Conservation (phyloP, 1,139 yeast species). For the Sugiyamaella sp. region DNA sequence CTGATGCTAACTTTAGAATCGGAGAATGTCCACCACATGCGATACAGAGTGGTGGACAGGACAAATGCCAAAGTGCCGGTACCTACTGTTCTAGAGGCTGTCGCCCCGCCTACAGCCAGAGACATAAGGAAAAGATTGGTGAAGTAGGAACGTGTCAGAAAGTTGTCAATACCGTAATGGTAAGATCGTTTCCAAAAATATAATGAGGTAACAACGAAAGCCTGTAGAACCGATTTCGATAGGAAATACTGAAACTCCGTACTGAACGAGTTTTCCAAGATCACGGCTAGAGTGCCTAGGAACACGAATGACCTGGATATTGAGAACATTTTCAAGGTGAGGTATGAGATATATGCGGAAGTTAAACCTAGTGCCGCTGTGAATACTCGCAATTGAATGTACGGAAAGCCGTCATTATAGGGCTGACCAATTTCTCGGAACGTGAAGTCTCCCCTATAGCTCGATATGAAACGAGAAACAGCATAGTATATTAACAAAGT, state of each 20-base stretch:
- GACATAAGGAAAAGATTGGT: conserved; percentile 50
- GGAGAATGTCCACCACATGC: conserved; percentile 61
- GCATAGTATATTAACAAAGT: conserved; percentile 51
- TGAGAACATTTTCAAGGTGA: background rate
- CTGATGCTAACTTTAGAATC: conserved; percentile 51
- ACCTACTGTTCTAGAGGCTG: conserved; percentile 60
- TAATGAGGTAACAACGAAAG: conserved; percentile 50
- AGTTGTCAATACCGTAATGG: conserved; percentile 43
- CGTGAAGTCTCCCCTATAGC: conserved; percentile 49
- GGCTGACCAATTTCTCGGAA: conserved; percentile 39
- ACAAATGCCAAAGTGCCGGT: conserved; percentile 57
- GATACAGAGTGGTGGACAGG: conserved; percentile 44
- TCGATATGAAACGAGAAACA: conserved; percentile 44
- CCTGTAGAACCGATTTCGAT: conserved; percentile 55
- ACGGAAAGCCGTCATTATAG: conserved; percentile 46
- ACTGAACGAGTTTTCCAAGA: conserved; percentile 58
- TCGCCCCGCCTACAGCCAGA: conserved; percentile 54
- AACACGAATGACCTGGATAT: conserved; percentile 42
- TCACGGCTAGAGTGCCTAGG: conserved; percentile 50
- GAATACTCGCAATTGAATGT: conserved; percentile 32
- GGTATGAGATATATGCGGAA: background rate
- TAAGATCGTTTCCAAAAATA: conserved; percentile 47
- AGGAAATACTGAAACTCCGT: conserved; percentile 44
- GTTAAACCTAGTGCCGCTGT: conserved; percentile 1
- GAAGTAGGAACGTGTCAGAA: conserved; percentile 53